These are phyloP conservation scores for Apiotrichum domesticum DNA, from an alignment of 1,284 basidiomycete genomes.

Conservation along the genomic window DNA sequence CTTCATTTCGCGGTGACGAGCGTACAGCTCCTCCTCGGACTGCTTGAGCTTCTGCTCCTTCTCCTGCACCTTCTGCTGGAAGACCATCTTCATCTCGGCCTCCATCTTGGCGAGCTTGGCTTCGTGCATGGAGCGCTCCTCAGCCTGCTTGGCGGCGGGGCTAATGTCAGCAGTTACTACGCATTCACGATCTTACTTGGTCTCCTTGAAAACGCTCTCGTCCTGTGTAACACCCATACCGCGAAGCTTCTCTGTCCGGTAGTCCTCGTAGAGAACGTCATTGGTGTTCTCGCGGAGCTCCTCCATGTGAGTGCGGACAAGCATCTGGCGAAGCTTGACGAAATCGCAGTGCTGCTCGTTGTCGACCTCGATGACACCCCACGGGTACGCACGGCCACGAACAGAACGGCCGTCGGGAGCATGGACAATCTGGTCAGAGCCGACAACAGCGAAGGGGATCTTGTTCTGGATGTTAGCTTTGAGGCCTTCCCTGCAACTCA, in stretches of 20 bases:
- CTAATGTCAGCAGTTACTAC: conserved; percentile 47
- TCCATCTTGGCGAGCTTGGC: conserved; percentile 98
- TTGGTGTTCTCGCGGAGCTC: conserved; percentile 93
- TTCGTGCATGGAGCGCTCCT: conserved; percentile 87
- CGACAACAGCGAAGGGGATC: conserved; percentile 94
- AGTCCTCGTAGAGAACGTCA: conserved; percentile 88
- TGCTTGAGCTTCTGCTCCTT: conserved; percentile 98
- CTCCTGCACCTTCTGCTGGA: conserved; percentile 98
- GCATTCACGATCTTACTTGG: conserved; percentile 66
- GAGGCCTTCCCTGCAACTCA: conserved; percentile 27
- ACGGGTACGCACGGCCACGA: conserved; percentile 87
- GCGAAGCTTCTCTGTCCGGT: conserved; percentile 86
- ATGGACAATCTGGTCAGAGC: conserved; percentile 73
- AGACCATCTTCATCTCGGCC: conserved; percentile 98
- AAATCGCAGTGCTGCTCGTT: conserved; percentile 98
- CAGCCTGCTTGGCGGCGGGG: conserved; percentile 87
- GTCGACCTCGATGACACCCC: conserved; percentile 96
- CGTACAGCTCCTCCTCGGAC: conserved; percentile 94
- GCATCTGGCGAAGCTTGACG: conserved; percentile 96
- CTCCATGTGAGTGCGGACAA: conserved; percentile 96
- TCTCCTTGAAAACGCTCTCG: conserved; percentile 92
- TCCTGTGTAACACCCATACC: conserved; percentile 96
- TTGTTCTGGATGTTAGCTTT: conserved; percentile 56
- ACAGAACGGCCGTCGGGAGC: conserved; percentile 81
- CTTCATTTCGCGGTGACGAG: conserved; percentile 97